Conservation (phyloP, 2,329 filamentous ascomycete species). For the Neopestalotiopsis sp. region DNA sequence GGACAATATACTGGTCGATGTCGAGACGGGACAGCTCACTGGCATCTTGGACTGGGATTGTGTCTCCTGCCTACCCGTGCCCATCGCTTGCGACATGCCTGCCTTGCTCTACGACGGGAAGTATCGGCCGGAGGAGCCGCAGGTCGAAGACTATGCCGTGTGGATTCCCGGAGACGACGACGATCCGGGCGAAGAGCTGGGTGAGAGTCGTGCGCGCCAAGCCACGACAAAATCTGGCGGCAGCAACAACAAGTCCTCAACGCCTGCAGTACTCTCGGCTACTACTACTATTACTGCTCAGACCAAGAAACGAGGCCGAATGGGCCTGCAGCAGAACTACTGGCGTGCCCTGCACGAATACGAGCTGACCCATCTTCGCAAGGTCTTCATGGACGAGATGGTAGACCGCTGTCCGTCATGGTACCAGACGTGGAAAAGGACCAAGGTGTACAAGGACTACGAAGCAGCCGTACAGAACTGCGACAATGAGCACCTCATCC, state of each 20-base stretch:
- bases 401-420: slow-evolving; percentile 25
- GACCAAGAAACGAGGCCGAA: background rate
- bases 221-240: too few species aligned
- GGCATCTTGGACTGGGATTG: slow-evolving; percentile 41
- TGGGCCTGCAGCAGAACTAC: slow-evolving; percentile 21
- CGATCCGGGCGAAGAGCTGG: background rate
- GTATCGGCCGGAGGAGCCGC: slow-evolving; percentile 25
- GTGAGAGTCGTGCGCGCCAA: too few species aligned
- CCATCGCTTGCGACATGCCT: slow-evolving; percentile 36
- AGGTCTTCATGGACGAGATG: slow-evolving; percentile 32
- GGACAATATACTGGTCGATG: slow-evolving; percentile 40
- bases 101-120: slow-evolving; percentile 32
- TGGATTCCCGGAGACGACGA: slow-evolving; percentile 4
- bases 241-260: background rate
- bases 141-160: background rate
- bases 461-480: slow-evolving; percentile 37
- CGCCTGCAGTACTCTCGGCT: background rate
- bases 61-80: slow-evolving; percentile 35
- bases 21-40: slow-evolving; percentile 30
- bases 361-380: slow-evolving; percentile 31
- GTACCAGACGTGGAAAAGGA: slow-evolving; percentile 22
- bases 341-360: slow-evolving; percentile 24
- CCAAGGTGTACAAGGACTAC: slow-evolving; percentile 29
- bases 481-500: slow-evolving; percentile 29
- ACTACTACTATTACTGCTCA: background rate